phyloP scores from a whole-genome alignment of 176 grass and related monocot genomes.

The Oryza glaberrima region DNA sequence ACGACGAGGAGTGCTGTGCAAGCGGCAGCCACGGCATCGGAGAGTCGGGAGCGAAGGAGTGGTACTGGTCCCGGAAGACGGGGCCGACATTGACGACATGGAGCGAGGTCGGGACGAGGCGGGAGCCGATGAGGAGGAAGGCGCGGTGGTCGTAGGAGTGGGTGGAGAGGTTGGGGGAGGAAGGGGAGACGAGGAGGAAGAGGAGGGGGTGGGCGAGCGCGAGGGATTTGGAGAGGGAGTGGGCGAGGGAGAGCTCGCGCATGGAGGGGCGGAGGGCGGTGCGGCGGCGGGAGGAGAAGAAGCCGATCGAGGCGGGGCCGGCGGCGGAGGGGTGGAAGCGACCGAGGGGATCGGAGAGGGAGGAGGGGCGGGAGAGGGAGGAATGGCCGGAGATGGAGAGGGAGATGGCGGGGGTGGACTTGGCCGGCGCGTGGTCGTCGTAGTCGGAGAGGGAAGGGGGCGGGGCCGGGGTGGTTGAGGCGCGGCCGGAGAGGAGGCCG shows the following conservation, averaged over 20 bases:
- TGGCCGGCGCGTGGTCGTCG: constrained; percentile 11
- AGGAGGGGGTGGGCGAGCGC: constrained; percentile 31
- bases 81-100: constrained; percentile 53
- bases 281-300: constrained; percentile 72
- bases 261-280: constrained; percentile 60
- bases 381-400: constrained; percentile 58
- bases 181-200: constrained; percentile 38
- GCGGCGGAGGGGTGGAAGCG: constrained; percentile 15
- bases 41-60: constrained; percentile 53
- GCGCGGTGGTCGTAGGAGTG: constrained; percentile 51
- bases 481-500: constrained; percentile 61
- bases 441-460: constrained; percentile 44
- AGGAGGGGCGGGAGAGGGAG: constrained; percentile 42
- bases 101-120: constrained; percentile 53
- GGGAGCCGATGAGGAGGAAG: constrained; percentile 54
- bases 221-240: constrained; percentile 44
- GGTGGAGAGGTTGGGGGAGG: constrained; percentile 35
- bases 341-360: constrained; percentile 54
- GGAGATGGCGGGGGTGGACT: constrained; percentile 28
- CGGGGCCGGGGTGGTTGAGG: constrained; percentile 43
- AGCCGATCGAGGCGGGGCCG: constrained; percentile 41
- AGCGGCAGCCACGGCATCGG: constrained; percentile 46
- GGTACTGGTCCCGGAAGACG: constrained; percentile 57
- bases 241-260: constrained; percentile 53
- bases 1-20: neutral